Percentiles rank a stretch among this genome's conserved stretches.
Conservation (phyloP, 75 land plant genomes). For the Pinus albicaulis region DNA sequence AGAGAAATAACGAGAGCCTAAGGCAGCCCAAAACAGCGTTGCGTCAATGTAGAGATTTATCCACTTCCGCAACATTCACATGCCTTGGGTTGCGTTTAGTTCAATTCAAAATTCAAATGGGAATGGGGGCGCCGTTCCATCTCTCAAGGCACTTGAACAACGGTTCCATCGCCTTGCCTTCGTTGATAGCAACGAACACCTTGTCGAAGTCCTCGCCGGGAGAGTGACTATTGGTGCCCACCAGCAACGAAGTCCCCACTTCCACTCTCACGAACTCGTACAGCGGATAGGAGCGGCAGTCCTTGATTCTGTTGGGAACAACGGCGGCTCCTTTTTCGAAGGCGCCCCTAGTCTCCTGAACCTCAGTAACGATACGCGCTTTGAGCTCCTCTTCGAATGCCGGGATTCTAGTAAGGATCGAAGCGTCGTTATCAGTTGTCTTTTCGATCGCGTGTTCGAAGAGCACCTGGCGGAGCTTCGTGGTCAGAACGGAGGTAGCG, state of each 20-base stretch:
- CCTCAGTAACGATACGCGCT: constrained; percentile 42
- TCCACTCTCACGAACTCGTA: constrained; percentile 70
- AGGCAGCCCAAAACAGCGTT: too few species aligned
- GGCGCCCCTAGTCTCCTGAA: constrained; percentile 40
- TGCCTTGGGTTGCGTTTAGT: not conserved
- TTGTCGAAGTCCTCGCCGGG: constrained; percentile 78
- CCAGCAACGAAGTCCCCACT: constrained; percentile 43
- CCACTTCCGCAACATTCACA: too few species aligned
- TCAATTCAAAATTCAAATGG: constrained; percentile 20
- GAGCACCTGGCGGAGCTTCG: constrained; percentile 64
- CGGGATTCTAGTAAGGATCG: constrained; percentile 64
- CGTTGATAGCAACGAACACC: constrained; percentile 66
- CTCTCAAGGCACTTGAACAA: constrained; percentile 65
- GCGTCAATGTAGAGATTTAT: too few species aligned
- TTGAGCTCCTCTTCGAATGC: constrained; percentile 79
- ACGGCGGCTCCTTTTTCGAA: constrained; percentile 44
- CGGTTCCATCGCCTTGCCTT: constrained; percentile 66
- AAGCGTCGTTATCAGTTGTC: constrained; percentile 35
- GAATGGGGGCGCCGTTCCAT: constrained; percentile 71
- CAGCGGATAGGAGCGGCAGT: constrained; percentile 75
- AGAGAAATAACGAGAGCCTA: too few species aligned
- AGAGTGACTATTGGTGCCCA: constrained; percentile 56
- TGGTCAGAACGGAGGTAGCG: constrained; percentile 62
- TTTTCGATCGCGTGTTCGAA: constrained; percentile 75
- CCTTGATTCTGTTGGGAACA: constrained; percentile 63